phyloP scores from a whole-genome alignment of 495 filamentous ascomycete species.

The Talaromyces liani region DNA sequence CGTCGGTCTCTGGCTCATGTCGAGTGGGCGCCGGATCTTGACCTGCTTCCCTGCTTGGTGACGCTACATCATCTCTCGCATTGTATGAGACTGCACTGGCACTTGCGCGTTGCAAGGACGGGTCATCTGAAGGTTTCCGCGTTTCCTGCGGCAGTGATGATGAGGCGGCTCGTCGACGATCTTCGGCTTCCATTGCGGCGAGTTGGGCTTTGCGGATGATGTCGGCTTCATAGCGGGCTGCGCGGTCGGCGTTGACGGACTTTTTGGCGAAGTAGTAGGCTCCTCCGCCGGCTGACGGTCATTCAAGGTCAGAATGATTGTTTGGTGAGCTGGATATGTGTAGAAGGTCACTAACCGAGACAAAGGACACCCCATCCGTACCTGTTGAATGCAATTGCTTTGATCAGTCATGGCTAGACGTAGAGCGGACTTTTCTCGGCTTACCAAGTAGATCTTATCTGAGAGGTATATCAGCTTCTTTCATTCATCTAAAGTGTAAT shows the following conservation, averaged over 20 bases:
- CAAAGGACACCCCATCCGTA: slow-evolving; percentile 82
- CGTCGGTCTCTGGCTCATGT: slow-evolving; percentile 70
- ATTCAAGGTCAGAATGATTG: not conserved
- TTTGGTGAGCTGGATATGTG: not conserved
- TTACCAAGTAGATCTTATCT: slow-evolving; percentile 51
- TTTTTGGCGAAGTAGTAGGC: slow-evolving; percentile 96
- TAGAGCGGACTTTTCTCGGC: slow-evolving; percentile 10
- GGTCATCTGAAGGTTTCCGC: slow-evolving; percentile 5
- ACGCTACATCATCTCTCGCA: slow-evolving; percentile 50
- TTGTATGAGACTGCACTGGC: slow-evolving; percentile 28
- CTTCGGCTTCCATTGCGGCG: slow-evolving; percentile 49
- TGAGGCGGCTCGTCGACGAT: slow-evolving; percentile 26
- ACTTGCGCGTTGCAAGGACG: slow-evolving; percentile 16
- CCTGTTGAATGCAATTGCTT: slow-evolving; percentile 37
- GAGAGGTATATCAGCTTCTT: slow-evolving; percentile 2
- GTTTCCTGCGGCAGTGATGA: slow-evolving; percentile 8
- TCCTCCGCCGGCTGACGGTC: slow-evolving; percentile 63
- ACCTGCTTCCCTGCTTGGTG: slow-evolving; percentile 72
- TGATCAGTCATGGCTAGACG: slow-evolving; percentile 16
- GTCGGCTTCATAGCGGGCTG: slow-evolving; percentile 59
- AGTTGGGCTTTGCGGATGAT: slow-evolving; percentile 55
- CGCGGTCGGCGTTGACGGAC: slow-evolving; percentile 83
- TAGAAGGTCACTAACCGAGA: slow-evolving; percentile 44
- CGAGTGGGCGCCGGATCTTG: slow-evolving; percentile 80
- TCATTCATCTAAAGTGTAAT: not conserved